Evolutionary conservation across 805 yeast species (phyloP).

Genomic region (Hanseniaspora jakobsenii): DNA sequence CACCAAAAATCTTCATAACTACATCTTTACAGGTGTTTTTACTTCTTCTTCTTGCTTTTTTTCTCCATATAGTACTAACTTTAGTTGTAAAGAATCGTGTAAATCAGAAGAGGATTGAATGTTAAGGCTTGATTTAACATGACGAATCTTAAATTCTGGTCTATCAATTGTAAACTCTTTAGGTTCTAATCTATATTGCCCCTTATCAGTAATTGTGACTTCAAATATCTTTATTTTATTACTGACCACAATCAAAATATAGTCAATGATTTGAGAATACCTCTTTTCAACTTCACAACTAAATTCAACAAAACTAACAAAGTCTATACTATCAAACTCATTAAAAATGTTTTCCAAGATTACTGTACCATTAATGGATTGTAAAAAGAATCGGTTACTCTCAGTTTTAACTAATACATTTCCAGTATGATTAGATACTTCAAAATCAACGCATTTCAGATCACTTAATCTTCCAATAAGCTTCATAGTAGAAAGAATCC

Average conservation of each 20-base stretch:
- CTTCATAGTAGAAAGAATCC: slow-evolving; percentile 1
- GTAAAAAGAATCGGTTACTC: not conserved
- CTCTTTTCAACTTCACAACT: not conserved
- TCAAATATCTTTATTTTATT: not conserved
- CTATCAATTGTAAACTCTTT: not conserved
- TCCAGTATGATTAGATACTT: not conserved
- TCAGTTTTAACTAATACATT: not conserved
- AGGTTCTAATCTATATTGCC: slow-evolving; percentile 14
- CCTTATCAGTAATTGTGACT: not conserved
- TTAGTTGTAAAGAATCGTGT: no score
- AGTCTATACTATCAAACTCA: slow-evolving; percentile 31
- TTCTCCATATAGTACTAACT: no score
- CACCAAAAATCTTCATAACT: no score
- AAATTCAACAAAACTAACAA: slow-evolving; percentile 34
- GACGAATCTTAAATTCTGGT: no score
- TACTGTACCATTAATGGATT: slow-evolving; percentile 28
- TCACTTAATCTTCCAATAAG: not conserved
- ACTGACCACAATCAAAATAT: not conserved
- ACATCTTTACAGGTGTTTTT: no score
- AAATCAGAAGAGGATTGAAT: no score
- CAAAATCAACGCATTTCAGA: not conserved
- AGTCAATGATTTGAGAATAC: slow-evolving; percentile 4
- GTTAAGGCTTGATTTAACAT: no score
- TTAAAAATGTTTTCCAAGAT: slow-evolving; percentile 36
- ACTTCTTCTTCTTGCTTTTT: no score